Percentiles rank a stretch among this genome's conserved stretches.
Conservation (phyloP, 2,329 filamentous ascomycete species). For the Elsinoe ampelina region DNA sequence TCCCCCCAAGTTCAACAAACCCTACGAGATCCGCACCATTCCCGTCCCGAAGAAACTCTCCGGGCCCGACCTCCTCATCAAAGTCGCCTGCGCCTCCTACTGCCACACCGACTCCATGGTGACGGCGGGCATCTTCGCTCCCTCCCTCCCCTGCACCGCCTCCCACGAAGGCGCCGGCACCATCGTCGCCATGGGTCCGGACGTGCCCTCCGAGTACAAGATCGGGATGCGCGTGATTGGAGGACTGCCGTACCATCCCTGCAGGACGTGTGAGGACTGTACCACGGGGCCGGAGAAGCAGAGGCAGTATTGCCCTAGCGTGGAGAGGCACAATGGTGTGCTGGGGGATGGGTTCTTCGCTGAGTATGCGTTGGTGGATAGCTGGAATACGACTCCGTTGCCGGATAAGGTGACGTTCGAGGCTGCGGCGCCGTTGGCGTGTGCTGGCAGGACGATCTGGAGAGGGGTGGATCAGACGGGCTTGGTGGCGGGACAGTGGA, state of each 20-base stretch:
- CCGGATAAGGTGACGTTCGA: constrained; percentile 42
- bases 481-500: constrained; percentile 32
- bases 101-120: constrained; percentile 57
- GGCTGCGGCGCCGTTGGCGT: constrained; percentile 48
- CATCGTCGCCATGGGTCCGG: constrained; percentile 39
- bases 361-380: constrained; percentile 47
- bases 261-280: constrained; percentile 46
- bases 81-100: constrained; percentile 50
- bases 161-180: constrained; percentile 52
- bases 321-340: constrained; percentile 42
- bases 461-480: constrained; percentile 37
- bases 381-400: constrained; percentile 36
- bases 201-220: constrained; percentile 34
- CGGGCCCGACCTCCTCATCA: constrained; percentile 49
- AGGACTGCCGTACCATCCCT: constrained; percentile 44
- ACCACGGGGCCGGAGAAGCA: constrained; percentile 36
- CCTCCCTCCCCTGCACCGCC: constrained; percentile 42
- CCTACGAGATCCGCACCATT: constrained; percentile 45
- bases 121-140: constrained; percentile 39
- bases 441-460: constrained; percentile 46
- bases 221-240: constrained; percentile 49
- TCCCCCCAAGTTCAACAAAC: constrained; percentile 40
- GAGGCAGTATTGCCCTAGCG: constrained; percentile 44
- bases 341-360: constrained; percentile 47
- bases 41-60: constrained; percentile 39